Evolutionary conservation across 202 grass and related monocot genomes (phyloP).

Genomic region (Digitaria exilis): DNA sequence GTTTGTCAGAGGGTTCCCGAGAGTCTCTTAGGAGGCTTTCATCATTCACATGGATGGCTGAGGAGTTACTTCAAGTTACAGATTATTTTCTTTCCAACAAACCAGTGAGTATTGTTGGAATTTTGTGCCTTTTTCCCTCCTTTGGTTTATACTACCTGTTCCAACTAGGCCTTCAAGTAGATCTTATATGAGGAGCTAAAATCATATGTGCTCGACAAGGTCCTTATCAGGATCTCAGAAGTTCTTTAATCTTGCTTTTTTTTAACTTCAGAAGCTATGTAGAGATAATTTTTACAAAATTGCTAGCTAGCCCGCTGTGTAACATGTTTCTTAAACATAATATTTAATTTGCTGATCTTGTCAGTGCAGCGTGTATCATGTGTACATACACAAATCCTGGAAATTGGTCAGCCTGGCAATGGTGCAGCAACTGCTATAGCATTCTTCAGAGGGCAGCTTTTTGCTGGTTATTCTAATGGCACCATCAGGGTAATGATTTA

Average conservation of each 20-base stretch:
- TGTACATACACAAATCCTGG: constrained; percentile 96
- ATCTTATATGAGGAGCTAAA: constrained; percentile 15
- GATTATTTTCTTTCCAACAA: constrained; percentile 86
- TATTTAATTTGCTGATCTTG: constrained; percentile 50
- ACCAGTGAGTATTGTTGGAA: constrained; percentile 65
- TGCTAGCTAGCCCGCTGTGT: neutral
- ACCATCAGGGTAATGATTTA: constrained; percentile 79
- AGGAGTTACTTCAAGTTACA: constrained; percentile 93
- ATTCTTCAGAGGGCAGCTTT: constrained; percentile 91
- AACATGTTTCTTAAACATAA: constrained; percentile 34
- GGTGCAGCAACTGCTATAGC: constrained; percentile 79
- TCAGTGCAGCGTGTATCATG: constrained; percentile 90
- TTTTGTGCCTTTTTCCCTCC: constrained; percentile 19
- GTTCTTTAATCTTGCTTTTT: constrained; percentile 12
- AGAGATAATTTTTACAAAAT: neutral
- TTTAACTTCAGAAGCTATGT: neutral
- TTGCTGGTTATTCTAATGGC: constrained; percentile 82
- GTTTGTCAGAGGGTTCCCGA: constrained; percentile 78
- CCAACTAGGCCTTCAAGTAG: neutral
- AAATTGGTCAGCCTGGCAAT: constrained; percentile 74
- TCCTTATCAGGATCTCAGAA: constrained; percentile 17
- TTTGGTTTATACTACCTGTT: constrained; percentile 24
- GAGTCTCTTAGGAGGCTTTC: constrained; percentile 92
- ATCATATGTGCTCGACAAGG: constrained; percentile 15
- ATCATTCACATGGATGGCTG: constrained; percentile 93